Base-by-base conservation (phyloP, 176 grass and related monocot species). In the Aegilops bicornis region DNA sequence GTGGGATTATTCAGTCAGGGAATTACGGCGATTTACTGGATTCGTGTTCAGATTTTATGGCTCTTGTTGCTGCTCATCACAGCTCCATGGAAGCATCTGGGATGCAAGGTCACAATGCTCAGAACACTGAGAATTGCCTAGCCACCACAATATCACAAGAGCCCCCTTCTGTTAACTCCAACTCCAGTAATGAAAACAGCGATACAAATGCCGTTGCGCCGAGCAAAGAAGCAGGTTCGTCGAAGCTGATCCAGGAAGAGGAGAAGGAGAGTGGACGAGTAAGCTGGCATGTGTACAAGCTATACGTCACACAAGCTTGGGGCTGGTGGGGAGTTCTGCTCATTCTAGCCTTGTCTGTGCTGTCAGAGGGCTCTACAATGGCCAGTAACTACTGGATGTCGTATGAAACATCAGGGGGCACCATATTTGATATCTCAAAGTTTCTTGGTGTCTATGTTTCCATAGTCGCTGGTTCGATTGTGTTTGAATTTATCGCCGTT, bases 321-420 rank as follows among this genome's bases (percentile, higher is more conserved):
- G 91, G 95, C 54, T 98, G 95, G 95, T 92, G 91, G 93, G 95
- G 93, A 31, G 61, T 73, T 65, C 1, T 86, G 88, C 5, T 71
- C 29, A 78, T 90, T 79, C 16, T 89, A 47, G 70, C 71, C 10
- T 64, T 93, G 10, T 79, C 91, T 16, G 11, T 86, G 8, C 15
- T 91, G 5, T 95, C 88, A 86, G 90, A 97, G 71, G 78, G 79
- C 22, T 95, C 89, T 42, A 78, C 67, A 62, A 85, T 98, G 95
- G 91, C 91, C 17, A 93, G 95, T 92, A 87, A 93, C 83, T 98
- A 93, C 69, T 98, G 93, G 93, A 75, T 98, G 42, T 94, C 95
- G 74, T 98, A 93, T 76, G 87, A 93, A 90, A 98, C 95, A 77
- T 93, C 95, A 61, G 86, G 73, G 33, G 85, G 87, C 22, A 29